Conservation (phyloP, 2,329 filamentous ascomycete species). For the Lecanoromycetidae sp. region DNA sequence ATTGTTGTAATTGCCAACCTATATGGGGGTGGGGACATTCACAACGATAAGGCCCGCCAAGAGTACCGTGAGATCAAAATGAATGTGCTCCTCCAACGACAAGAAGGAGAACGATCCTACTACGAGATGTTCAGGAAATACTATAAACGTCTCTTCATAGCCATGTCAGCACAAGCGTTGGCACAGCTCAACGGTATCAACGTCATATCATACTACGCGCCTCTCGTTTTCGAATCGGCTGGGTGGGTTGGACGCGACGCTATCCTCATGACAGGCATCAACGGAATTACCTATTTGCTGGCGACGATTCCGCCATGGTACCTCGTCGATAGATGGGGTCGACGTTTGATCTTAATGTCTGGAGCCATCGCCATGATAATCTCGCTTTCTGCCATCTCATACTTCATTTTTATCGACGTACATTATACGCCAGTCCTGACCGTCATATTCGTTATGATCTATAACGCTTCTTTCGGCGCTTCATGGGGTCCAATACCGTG, state of each 20-base stretch:
- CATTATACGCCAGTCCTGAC: conserved; percentile 67
- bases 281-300: conserved; percentile 77
- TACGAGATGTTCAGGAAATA: conserved; percentile 90
- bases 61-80: conserved; percentile 99
- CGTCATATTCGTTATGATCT: conserved; percentile 92
- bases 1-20: conserved; percentile 97
- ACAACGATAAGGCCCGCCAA: conserved; percentile 80
- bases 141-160: conserved; percentile 84
- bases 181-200: conserved; percentile 98
- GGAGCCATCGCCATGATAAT: conserved; percentile 83
- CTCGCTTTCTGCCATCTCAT: conserved; percentile 79
- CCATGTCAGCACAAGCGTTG: conserved; percentile 93
- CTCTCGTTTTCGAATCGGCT: conserved; percentile 88
- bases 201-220: conserved; percentile 97
- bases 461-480: conserved; percentile 93
- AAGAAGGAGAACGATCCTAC: conserved; percentile 90
- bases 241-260: conserved; percentile 89
- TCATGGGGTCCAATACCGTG: conserved; percentile 98
- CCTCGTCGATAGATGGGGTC: conserved; percentile 82
- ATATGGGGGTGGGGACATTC: conserved; percentile 90
- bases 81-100: conserved; percentile 82
- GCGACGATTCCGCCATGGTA: conserved; percentile 97
- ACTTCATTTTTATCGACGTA: conserved; percentile 86
- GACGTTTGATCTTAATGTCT: conserved; percentile 76
- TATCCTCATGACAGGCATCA: conserved; percentile 94